phyloP scores from a whole-genome alignment of 2,329 filamentous ascomycete species.

The Fusarium dlaminii region DNA sequence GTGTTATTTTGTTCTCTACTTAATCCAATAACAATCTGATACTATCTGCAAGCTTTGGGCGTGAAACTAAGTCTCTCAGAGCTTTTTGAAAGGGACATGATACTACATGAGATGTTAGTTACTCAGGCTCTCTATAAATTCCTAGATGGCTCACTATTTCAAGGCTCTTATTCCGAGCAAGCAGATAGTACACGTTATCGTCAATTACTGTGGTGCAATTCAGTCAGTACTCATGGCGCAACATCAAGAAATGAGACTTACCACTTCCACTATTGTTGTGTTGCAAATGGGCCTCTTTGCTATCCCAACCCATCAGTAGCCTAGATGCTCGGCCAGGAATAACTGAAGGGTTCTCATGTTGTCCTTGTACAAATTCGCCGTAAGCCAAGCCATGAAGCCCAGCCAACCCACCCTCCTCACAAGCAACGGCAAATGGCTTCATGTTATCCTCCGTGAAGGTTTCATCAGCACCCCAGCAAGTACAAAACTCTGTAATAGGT shows the following conservation, averaged over 20 bases:
- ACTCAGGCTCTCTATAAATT: background rate
- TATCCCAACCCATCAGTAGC: conserved; percentile 53
- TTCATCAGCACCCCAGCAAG: conserved; percentile 46
- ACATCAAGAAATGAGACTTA: conserved; percentile 21
- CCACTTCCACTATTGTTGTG: conserved; percentile 46
- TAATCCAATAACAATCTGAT: conserved; percentile 23
- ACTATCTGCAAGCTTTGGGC: background rate
- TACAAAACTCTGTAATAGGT: conserved; percentile 52
- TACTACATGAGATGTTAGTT: conserved; percentile 37
- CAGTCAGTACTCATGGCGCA: background rate
- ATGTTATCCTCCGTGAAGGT: conserved; percentile 46
- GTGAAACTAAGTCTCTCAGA: conserved; percentile 1
- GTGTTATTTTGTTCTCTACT: conserved; percentile 35
- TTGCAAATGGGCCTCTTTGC: conserved; percentile 50
- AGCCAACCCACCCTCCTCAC: conserved; percentile 35
- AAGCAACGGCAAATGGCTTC: conserved; percentile 40
- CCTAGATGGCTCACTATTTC: conserved; percentile 44
- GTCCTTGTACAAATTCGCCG: conserved; percentile 47
- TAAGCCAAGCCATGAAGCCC: conserved; percentile 48
- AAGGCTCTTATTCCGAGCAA: conserved; percentile 43
- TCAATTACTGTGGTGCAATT: conserved; percentile 45
- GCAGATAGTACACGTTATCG: conserved; percentile 48
- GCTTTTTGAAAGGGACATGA: conserved; percentile 40
- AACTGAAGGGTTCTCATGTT: conserved; percentile 41
- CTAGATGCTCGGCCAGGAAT: conserved; percentile 45